Evolutionary conservation across 331 rosid genomes (phyloP), one percentile per base, ranked within the genome.

Genomic region (Malus hybrid): DNA sequence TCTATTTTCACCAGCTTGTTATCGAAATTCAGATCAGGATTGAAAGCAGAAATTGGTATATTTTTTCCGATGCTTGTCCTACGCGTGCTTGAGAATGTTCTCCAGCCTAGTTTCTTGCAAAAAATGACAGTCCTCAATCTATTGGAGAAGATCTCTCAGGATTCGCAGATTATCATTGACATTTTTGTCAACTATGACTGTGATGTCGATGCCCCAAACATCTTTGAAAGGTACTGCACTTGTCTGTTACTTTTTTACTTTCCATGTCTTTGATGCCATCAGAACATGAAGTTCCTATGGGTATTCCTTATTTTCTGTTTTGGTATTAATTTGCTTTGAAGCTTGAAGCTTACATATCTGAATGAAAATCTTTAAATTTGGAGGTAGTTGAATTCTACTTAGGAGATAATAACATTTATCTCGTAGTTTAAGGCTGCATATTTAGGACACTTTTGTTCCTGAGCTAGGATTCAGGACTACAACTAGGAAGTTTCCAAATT

Each of bases 141-240:
- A 70, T 83, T 95, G 92, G 97, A 95, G 81, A 92, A 87, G 81
- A 89, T 92, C 50, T 91, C 96, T 65, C 93, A 92, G 67, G 97
- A 92, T 86, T 83, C 99, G 62, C 96, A 92, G 85, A 87, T 92
- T 81, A 88, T 92, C 64, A 83, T 95, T n/a, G 99, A 95, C 84
- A 88, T 92, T 78, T 95, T 95, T 79, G 99, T 95, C 87, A 95
- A 95, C 86, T 95, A 89, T 85, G 99, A 95, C 80, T 95, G 99
- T 67, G 98, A 95, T 83, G 93, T 95, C 76, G 99, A 95, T 81
- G 88, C 97, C 79, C 94, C 99, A 61, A 95, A 95, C 86, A 89
- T 95, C 80, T 95, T 90, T 76, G 99, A 95, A 86, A 95, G 99
- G 99, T 95, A 87, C 82, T 79, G 76, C 85, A 79, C 80, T 82